phyloP scores from a whole-genome alignment of 2,329 filamentous ascomycete genomes.

The Hypomyces perniciosus region DNA sequence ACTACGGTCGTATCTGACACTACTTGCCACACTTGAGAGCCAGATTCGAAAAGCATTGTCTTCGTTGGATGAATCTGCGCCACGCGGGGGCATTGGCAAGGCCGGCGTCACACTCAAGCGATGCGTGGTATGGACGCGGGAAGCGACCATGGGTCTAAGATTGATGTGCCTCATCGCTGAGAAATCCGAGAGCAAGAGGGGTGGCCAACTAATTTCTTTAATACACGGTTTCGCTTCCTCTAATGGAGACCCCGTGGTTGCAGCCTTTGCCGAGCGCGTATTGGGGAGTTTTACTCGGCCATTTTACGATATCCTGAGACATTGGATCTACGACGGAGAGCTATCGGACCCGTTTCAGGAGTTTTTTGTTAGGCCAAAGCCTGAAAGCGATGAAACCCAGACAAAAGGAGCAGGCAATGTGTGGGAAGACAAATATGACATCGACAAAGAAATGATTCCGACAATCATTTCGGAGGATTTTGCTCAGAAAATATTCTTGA shows the following conservation, averaged over 20 bases:
- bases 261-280: conserved; percentile 84
- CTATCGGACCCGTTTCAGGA: conserved; percentile 92
- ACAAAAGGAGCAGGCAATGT: conserved; percentile 73
- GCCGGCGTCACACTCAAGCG: conserved; percentile 89
- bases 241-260: conserved; percentile 91
- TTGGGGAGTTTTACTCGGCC: conserved; percentile 82
- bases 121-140: conserved; percentile 94
- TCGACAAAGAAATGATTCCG: conserved; percentile 80
- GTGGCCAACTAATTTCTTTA: conserved; percentile 86
- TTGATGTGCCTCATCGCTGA: conserved; percentile 93
- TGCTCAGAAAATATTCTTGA: conserved; percentile 92
- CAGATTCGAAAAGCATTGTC: conserved; percentile 81
- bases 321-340: conserved; percentile 98
- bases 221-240: conserved; percentile 92
- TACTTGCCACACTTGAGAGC: conserved; percentile 87
- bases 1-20: conserved; percentile 78
- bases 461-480: conserved; percentile 92
- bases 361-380: conserved; percentile 89
- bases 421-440: conserved; percentile 95
- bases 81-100: conserved; percentile 69
- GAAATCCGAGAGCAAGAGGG: conserved; percentile 74
- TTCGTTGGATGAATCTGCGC: conserved; percentile 61
- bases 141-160: conserved; percentile 90
- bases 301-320: conserved; percentile 92
- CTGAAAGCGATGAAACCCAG: conserved; percentile 41